phyloP scores from a whole-genome alignment of 106 monocot species.

The Hemerocallis citrina region DNA sequence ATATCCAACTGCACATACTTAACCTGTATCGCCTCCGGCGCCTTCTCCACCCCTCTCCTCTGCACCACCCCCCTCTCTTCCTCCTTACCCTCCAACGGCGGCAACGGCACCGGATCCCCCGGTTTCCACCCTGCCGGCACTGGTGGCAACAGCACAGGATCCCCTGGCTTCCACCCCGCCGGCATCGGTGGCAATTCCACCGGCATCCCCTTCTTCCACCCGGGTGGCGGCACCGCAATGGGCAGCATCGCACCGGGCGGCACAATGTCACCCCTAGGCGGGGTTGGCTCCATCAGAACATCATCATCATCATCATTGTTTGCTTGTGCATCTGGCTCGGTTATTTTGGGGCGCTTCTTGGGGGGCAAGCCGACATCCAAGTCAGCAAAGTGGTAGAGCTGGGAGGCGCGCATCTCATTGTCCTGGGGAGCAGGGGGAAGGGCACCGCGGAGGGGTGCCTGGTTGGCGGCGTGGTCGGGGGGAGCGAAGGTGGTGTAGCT shows the following conservation, averaged over 20 bases:
- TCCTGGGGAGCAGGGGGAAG: constrained; percentile 95
- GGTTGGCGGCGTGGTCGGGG: constrained; percentile 83
- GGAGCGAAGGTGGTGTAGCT: constrained; percentile 99
- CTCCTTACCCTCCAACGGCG: constrained; percentile 32
- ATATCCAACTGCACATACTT: constrained; percentile 81
- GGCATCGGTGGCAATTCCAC: constrained; percentile 60
- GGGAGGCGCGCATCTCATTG: constrained; percentile 92
- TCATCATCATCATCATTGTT: constrained; percentile 12
- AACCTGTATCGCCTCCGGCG: constrained; percentile 70
- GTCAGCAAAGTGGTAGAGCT: constrained; percentile 70
- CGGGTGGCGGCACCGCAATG: constrained; percentile 50
- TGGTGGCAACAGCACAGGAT: constrained; percentile 61
- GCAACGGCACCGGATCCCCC: constrained; percentile 71
- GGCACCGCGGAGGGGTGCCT: constrained; percentile 71
- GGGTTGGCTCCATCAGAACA: constrained; percentile 53
- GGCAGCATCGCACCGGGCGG: constrained; percentile 35
- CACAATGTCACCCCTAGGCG: constrained; percentile 36
- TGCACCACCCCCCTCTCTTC: constrained; percentile 28
- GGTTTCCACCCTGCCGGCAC: constrained; percentile 95
- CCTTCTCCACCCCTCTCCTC: constrained; percentile 17
- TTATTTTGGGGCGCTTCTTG: constrained; percentile 19
- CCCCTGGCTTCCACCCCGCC: constrained; percentile 95
- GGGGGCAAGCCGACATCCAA: constrained; percentile 62
- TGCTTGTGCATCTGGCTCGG: too few relatives aligned
- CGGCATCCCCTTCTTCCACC: constrained; percentile 74